These are phyloP conservation scores for Casaregolazyma lundiana DNA, from an alignment of 1,139 yeast genomes.

Conservation along the genomic window DNA sequence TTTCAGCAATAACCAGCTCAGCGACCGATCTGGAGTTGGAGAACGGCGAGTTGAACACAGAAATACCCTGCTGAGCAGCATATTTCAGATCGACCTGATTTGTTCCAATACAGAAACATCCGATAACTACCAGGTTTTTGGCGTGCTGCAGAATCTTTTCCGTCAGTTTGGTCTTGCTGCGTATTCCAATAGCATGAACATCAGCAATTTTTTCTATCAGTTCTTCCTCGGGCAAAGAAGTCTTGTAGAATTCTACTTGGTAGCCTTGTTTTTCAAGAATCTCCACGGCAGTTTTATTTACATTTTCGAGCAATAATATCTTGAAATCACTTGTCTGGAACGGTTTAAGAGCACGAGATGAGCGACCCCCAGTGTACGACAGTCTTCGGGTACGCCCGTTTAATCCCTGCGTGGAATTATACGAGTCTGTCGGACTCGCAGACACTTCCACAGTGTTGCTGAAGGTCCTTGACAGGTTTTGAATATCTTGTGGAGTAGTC, in stretches of 20 bases:
- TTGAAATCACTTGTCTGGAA: constrained; percentile 90
- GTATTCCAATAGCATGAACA: constrained; percentile 95
- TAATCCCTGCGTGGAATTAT: constrained; percentile 24
- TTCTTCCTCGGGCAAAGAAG: constrained; percentile 88
- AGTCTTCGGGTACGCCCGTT: constrained; percentile 31
- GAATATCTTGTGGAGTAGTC: constrained; percentile 69
- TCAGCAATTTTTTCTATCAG: constrained; percentile 88
- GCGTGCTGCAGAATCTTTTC: constrained; percentile 78
- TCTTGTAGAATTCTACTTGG: constrained; percentile 91
- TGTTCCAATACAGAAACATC: constrained; percentile 99
- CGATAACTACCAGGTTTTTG: constrained; percentile 81
- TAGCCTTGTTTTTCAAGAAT: constrained; percentile 87
- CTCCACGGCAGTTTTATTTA: constrained; percentile 84
- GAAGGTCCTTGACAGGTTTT: constrained; percentile 48
- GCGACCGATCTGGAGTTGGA: constrained; percentile 98
- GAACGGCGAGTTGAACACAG: constrained; percentile 98
- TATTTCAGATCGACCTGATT: constrained; percentile 91
- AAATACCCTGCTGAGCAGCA: constrained; percentile 91
- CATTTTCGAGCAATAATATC: constrained; percentile 85
- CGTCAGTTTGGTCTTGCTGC: constrained; percentile 91
- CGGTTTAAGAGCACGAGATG: constrained; percentile 69
- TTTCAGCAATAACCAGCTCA: constrained; percentile 93
- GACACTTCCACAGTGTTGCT: constrained; percentile 48
- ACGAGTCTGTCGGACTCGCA: constrained; percentile 31
- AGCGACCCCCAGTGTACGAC: constrained; percentile 32